These are phyloP conservation scores for Torrubiellomyces zombiae DNA, from an alignment of 2,329 filamentous ascomycete species.

Conservation along the genomic window DNA sequence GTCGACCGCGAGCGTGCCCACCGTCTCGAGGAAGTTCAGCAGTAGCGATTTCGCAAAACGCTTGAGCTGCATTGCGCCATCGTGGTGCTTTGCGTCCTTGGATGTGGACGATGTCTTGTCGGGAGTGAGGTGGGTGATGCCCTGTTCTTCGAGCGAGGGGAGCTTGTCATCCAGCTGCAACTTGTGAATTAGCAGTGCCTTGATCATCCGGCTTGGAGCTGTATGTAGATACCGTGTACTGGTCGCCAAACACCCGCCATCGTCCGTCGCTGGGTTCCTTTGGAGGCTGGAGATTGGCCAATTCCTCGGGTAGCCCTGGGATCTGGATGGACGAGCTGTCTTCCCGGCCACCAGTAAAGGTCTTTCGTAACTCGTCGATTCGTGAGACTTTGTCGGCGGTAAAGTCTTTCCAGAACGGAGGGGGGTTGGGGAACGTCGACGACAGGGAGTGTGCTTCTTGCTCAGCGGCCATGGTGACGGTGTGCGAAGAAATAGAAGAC, in stretches of 20 bases:
- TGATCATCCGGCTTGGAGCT: neutral
- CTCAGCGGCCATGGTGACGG: slow-evolving; percentile 44
- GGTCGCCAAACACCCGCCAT: slow-evolving; percentile 59
- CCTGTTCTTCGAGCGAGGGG: slow-evolving; percentile 50
- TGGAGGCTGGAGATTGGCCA: slow-evolving; percentile 69
- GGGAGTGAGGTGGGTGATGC: slow-evolving; percentile 51
- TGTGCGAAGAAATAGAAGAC: too few species aligned
- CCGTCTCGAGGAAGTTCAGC: slow-evolving; percentile 75
- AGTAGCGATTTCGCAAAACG: slow-evolving; percentile 70
- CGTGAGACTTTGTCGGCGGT: slow-evolving; percentile 56
- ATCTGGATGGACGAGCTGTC: slow-evolving; percentile 14
- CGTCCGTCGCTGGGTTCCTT: slow-evolving; percentile 51
- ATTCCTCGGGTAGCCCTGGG: slow-evolving; percentile 46
- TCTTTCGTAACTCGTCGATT: slow-evolving; percentile 25
- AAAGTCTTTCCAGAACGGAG: slow-evolving; percentile 81
- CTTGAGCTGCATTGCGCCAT: slow-evolving; percentile 53
- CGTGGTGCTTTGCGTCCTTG: slow-evolving; percentile 37
- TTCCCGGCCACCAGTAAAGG: slow-evolving; percentile 15
- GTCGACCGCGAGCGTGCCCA: slow-evolving; percentile 28
- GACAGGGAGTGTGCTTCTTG: slow-evolving; percentile 31
- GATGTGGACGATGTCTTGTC: slow-evolving; percentile 22
- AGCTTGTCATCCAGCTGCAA: slow-evolving; percentile 42
- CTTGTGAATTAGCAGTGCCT: neutral
- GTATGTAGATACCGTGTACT: slow-evolving; percentile 30
- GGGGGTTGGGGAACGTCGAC: slow-evolving; percentile 69